phyloP scores from a whole-genome alignment of 306 rosid species.

The Sindora glabra region DNA sequence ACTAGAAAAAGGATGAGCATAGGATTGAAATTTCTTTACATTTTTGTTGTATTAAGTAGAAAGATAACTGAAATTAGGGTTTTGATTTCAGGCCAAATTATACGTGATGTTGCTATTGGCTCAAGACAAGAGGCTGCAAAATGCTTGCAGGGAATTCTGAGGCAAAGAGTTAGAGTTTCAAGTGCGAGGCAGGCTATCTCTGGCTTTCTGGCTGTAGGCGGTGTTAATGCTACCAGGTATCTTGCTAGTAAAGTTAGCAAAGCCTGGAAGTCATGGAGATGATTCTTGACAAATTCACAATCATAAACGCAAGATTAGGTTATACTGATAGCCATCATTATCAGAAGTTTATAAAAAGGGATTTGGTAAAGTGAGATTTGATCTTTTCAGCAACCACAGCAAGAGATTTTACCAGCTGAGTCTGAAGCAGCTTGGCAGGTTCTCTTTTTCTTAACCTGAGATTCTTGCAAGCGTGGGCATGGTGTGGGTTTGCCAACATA shows the following conservation, averaged over 20 bases:
- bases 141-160: constrained; percentile 58
- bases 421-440: no score
- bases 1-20: no score
- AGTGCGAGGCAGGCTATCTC: constrained; percentile 87
- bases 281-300: constrained; percentile 1
- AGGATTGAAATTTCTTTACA: no score
- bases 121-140: constrained; percentile 68
- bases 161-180: constrained; percentile 72
- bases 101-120: constrained; percentile 27
- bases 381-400: no score
- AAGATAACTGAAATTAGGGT: background rate
- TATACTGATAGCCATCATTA: background rate
- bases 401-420: no score
- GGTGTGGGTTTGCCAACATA: no score
- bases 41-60: background rate
- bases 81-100: constrained; percentile 42
- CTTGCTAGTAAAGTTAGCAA: constrained; percentile 56
- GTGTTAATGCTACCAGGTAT: constrained; percentile 56
- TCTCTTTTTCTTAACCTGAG: no score
- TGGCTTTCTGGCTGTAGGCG: constrained; percentile 70
- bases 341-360: constrained; percentile 4
- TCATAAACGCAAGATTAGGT: background rate
- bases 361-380: no score
- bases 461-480: no score
- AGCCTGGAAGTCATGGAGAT: constrained; percentile 77